These are phyloP conservation scores for Neurospora sp. DNA, from an alignment of 495 filamentous ascomycete species.

Conservation along the genomic window DNA sequence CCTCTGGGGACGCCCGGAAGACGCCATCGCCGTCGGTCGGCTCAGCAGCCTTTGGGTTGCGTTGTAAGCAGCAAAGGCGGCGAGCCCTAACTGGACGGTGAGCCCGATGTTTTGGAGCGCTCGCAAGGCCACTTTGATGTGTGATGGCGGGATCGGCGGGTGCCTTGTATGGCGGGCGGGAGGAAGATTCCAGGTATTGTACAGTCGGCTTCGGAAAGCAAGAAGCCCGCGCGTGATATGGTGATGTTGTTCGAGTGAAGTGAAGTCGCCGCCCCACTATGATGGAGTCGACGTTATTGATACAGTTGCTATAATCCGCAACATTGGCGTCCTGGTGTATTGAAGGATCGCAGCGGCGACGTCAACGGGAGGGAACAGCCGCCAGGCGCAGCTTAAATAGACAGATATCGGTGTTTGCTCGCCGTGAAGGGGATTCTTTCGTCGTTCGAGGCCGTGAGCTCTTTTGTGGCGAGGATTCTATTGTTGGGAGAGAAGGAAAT, in stretches of 20 bases:
- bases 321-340: not conserved
- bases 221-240: not conserved
- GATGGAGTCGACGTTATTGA: not conserved
- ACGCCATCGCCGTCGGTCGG: conserved; percentile 31
- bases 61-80: conserved; percentile 37
- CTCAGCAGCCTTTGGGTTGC: conserved; percentile 21
- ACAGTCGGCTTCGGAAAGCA: not conserved
- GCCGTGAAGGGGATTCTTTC: not conserved
- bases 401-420: not conserved
- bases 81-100: conserved; percentile 38
- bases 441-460: not conserved
- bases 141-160: not conserved
- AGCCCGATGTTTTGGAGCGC: conserved; percentile 37
- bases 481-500: not conserved
- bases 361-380: not conserved
- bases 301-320: not conserved
- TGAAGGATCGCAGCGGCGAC: not conserved
- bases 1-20: not conserved
- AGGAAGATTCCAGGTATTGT: not conserved
- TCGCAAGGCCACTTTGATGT: conserved; percentile 36
- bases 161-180: not conserved
- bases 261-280: not conserved
- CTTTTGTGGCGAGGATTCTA: not conserved
- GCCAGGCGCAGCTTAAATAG: not conserved
- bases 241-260: not conserved